Evolutionary conservation across 345 rosid species (phyloP), one percentile per base, ranked within the genome.

Genomic region (Schrenkiella parvula): DNA sequence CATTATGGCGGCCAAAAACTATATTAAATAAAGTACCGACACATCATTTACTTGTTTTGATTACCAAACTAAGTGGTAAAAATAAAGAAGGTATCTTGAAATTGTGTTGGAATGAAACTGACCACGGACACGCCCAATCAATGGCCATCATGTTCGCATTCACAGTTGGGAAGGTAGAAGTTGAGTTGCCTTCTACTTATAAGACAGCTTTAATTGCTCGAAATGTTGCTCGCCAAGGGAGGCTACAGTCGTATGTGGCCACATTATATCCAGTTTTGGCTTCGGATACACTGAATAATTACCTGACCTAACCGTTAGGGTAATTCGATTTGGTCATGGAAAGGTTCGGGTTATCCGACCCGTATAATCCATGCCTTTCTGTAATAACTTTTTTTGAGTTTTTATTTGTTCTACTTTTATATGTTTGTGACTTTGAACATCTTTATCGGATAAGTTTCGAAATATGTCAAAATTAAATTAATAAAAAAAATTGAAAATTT

Each of bases 11-110:
- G 64, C 31, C 51, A 19, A 14, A 14, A 34, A 26, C 42, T n/a
- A 31, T 41, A n/a, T 19, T 48, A 32, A n/a, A 38, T 34, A 51
- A 47, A 35, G 39, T 71, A 29, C 29, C 35, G 53, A 62, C 69
- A 51, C 62, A 69, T 71, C 69, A 4, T 38, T 62, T 13, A 61
- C 53, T 60, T 41, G 52, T 26, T 71, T 18, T 50, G 10, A 4
- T 39, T 19, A 39, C 8, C 41, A 38, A 37, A 32, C 44, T 32
- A 43, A 2, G 19, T 8, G 14, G 12, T 9, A 6, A 23, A 10
- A 28, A 9, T 12, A 2, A 61, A 18, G 29, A 32, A 39, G 6
- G 23, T 31, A 32, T 5, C 15, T 12, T 12, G 4, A 12, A 23
- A 9, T 23, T 23, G 31, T 12, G 54, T 50, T 50, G 28, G 14